phyloP scores from a whole-genome alignment of 805 yeast species.

The Candida boidinii region DNA sequence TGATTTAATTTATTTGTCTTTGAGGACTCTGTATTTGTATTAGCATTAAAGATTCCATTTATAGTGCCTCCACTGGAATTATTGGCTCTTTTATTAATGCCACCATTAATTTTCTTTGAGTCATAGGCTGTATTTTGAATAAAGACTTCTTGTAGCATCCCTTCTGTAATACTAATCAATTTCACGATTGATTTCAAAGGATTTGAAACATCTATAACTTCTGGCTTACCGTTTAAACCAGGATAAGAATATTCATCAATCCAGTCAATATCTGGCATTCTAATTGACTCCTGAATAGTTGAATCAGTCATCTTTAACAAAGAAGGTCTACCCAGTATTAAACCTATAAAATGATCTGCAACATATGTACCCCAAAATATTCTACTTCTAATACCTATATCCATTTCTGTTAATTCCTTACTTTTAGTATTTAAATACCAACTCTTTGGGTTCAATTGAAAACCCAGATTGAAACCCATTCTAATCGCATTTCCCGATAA shows the following conservation, averaged over 20 bases:
- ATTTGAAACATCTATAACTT: slow-evolving; percentile 27
- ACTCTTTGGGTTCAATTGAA: slow-evolving; percentile 48
- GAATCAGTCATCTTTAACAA: slow-evolving; percentile 47
- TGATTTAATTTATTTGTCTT: no score
- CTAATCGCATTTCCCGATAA: slow-evolving; percentile 51
- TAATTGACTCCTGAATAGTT: slow-evolving; percentile 48
- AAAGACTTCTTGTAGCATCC: slow-evolving; percentile 33
- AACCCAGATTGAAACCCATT: slow-evolving; percentile 54
- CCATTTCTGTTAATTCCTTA: slow-evolving; percentile 30
- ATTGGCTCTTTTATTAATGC: no score
- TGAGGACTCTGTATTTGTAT: no score
- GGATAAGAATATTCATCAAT: slow-evolving; percentile 45
- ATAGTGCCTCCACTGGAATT: no score
- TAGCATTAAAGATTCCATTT: no score
- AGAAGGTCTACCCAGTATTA: slow-evolving; percentile 50
- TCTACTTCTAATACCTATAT: slow-evolving; percentile 41
- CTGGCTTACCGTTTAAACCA: slow-evolving; percentile 12
- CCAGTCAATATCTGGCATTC: slow-evolving; percentile 48
- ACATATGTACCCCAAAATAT: slow-evolving; percentile 60
- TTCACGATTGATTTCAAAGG: slow-evolving; percentile 33
- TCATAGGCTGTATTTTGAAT: no score
- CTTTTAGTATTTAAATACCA: slow-evolving; percentile 35
- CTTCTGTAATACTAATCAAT: slow-evolving; percentile 34
- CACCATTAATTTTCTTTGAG: no score
- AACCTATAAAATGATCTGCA: slow-evolving; percentile 54